Conservation (phyloP, 140 eudicot species). For the Oenanthe javanica region DNA sequence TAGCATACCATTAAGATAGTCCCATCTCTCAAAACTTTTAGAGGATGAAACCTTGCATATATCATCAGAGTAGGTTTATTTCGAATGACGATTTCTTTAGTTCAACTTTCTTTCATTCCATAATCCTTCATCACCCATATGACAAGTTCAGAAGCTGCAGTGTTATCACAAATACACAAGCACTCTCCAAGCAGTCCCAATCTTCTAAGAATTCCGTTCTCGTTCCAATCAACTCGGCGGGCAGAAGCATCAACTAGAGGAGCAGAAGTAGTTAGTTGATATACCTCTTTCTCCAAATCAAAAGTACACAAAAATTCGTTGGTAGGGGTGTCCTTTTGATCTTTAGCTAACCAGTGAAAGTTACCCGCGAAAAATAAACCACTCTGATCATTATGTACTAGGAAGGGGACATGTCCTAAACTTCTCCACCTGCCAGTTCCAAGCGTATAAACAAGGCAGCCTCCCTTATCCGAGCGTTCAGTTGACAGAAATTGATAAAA, state of each 20-base stretch:
- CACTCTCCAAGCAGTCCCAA: slow-evolving; percentile 19
- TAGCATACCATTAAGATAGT: neutral
- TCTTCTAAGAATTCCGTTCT: neutral
- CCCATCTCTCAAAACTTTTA: neutral
- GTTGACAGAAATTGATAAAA: neutral
- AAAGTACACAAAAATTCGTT: slow-evolving; percentile 15
- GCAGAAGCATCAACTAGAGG: neutral
- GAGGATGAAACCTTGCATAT: neutral
- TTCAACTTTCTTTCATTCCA: slow-evolving; percentile 21
- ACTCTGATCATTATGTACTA: neutral
- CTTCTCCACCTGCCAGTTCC: slow-evolving; percentile 33
- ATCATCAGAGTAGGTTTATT: neutral
- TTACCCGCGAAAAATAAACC: slow-evolving; percentile 2
- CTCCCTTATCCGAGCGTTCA: neutral
- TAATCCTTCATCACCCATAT: slow-evolving; percentile 33
- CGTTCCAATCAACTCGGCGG: neutral
- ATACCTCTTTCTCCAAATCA: slow-evolving; percentile 20
- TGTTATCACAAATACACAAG: slow-evolving; percentile 16
- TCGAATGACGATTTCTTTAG: slow-evolving; percentile 14
- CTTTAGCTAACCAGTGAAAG: slow-evolving; percentile 20
- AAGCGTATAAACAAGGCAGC: slow-evolving; percentile 25
- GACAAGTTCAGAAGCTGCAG: neutral
- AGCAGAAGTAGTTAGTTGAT: slow-evolving; percentile 3
- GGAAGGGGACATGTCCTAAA: neutral
- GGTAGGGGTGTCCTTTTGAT: neutral